Evolutionary conservation across 257 asterid species (phyloP), one percentile per base, ranked within the genome.

Genomic region (Verbena officinalis): DNA sequence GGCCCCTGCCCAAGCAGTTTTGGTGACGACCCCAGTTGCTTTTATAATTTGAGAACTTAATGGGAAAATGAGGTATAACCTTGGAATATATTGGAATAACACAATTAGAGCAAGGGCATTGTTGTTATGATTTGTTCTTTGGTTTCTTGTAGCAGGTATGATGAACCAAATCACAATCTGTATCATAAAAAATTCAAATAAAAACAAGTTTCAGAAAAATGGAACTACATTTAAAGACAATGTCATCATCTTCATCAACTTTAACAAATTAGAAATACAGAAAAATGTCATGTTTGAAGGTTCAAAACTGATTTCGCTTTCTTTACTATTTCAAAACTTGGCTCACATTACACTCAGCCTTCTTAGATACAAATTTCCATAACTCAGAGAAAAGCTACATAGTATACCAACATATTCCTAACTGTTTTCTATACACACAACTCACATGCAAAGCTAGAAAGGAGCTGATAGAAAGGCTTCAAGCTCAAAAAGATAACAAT

Each of bases 1-100:
- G 33, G 98, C 98, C 70, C 98, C 98, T 14, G 98, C 98, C 98
- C 98, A 92, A 77, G 95, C 97, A 64, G 98, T 89, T 85, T 92
- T 89, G 67, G 98, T 89, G 79, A 92, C 98, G 55, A 92, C 81
- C 79, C 98, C 98, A 3, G 98, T 92, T 68, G 98, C 95, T 79
- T 92, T 92, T 72, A 92, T 75, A 20, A 92, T 89, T 84, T 92
- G 86, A 39, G 97, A 92, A 74, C 98, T 92, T 71, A 92, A 77
- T 9, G 97, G 98, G 72, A 92, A 92, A 79, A 92, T 89, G 70
- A 92, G 90, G 82, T 92, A 92, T 60, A 89, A 75, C 81, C 98
- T 80, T n/a, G 98, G 98, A 63, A 89, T 63, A 73, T 92, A 92
- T 62, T 92, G 97, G 67, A 92, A 69, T 59, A 92, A 82, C 65